Evolutionary conservation across 2,329 filamentous ascomycete species (phyloP).

Genomic region (Leptographium galeiforme): DNA sequence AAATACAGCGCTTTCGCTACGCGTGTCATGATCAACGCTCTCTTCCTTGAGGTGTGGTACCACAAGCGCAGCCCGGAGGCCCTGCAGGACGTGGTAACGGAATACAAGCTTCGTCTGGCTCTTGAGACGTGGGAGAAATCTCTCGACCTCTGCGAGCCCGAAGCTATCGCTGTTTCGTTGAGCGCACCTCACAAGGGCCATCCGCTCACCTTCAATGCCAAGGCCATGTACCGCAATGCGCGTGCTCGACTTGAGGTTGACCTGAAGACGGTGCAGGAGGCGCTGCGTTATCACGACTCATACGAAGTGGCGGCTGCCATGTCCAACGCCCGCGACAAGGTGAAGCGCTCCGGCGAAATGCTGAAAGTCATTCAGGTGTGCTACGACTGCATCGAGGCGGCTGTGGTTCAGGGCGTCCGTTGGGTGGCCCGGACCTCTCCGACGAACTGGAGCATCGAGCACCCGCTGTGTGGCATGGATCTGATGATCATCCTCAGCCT

Average conservation of each 20-base stretch:
- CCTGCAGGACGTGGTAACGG: constrained; percentile 89
- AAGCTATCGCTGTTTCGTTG: constrained; percentile 75
- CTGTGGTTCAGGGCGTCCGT: constrained; percentile 83
- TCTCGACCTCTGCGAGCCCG: constrained; percentile 81
- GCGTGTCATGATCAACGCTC: constrained; percentile 94
- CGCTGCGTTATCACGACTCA: constrained; percentile 88
- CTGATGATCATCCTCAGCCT: constrained; percentile 95
- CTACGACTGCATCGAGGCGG: constrained; percentile 94
- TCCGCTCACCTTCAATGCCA: constrained; percentile 93
- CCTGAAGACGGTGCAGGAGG: constrained; percentile 89
- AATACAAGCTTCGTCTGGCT: constrained; percentile 92
- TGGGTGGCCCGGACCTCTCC: constrained; percentile 97
- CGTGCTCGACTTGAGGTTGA: constrained; percentile 87
- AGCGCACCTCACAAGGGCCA: constrained; percentile 93
- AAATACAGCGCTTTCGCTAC: constrained; percentile 95
- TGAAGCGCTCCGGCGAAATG: constrained; percentile 93
- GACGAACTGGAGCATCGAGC: constrained; percentile 98
- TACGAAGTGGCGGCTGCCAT: constrained; percentile 96
- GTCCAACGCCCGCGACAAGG: constrained; percentile 84
- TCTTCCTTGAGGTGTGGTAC: constrained; percentile 98
- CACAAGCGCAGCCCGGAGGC: constrained; percentile 98
- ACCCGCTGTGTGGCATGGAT: constrained; percentile 90
- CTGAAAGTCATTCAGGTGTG: constrained; percentile 97
- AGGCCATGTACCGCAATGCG: constrained; percentile 92
- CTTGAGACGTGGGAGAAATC: constrained; percentile 99